phyloP scores from a whole-genome alignment of 495 filamentous ascomycete genomes.

The Trichoderma orchidacearum region DNA sequence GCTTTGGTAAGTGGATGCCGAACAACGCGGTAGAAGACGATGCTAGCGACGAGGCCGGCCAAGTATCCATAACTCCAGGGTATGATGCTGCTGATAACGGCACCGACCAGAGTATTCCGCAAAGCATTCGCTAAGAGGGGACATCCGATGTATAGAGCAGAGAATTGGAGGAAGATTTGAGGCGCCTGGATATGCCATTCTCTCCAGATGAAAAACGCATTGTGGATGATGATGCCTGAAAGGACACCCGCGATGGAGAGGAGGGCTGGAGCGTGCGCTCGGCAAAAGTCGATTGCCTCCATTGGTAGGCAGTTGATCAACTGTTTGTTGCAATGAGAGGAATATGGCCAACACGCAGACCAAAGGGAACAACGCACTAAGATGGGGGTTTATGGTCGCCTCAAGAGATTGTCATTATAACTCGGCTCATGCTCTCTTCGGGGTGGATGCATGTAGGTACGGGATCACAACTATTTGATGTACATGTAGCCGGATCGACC shows the following conservation, averaged over 20 bases:
- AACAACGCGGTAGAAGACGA: conserved; percentile 28
- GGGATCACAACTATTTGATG: too few species aligned
- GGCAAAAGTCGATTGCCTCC: background rate
- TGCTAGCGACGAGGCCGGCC: conserved; percentile 23
- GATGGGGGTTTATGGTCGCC: too few species aligned
- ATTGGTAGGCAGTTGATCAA: background rate
- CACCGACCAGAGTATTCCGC: background rate
- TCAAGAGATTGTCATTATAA: too few species aligned
- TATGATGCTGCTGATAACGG: background rate
- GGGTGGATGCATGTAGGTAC: too few species aligned
- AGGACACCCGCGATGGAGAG: background rate
- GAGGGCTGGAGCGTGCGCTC: background rate
- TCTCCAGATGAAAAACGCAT: background rate
- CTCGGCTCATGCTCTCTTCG: too few species aligned
- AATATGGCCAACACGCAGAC: too few species aligned
- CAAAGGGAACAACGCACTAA: too few species aligned
- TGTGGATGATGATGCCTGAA: background rate
- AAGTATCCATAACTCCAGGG: background rate
- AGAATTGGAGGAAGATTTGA: background rate
- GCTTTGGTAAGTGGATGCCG: conserved; percentile 25
- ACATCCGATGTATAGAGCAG: background rate
- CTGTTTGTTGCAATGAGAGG: too few species aligned
- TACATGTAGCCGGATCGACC: too few species aligned
- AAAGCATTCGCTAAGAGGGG: background rate
- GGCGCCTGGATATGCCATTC: background rate